Conservation (phyloP, 106 monocot species). For the Dioscorea alata region DNA sequence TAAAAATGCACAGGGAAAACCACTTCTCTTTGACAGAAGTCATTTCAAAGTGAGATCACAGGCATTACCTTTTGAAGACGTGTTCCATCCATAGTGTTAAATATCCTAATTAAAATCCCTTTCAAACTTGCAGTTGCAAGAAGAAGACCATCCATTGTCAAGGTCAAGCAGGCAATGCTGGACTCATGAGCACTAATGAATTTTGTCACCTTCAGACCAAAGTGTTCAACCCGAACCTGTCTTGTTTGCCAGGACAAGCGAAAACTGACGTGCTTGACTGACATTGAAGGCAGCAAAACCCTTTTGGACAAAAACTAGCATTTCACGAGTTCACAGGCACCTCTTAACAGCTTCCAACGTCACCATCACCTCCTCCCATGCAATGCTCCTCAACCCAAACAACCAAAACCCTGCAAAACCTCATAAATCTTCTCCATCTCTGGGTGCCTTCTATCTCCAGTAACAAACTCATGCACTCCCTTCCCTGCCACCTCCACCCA, state of each 20-base stretch:
- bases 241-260: slow-evolving; percentile 82
- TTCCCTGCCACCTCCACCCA: slow-evolving; percentile 59
- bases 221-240: slow-evolving; percentile 80
- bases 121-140: slow-evolving; percentile 92
- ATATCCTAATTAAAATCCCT: slow-evolving; percentile 81
- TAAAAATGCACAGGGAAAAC: background rate
- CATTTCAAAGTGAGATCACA: too few species aligned
- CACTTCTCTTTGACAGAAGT: too few species aligned
- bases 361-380: background rate
- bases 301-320: slow-evolving; percentile 26
- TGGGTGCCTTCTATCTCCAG: slow-evolving; percentile 34
- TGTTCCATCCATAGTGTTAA: slow-evolving; percentile 93
- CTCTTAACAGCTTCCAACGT: too few species aligned
- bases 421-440: slow-evolving; percentile 28
- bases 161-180: slow-evolving; percentile 57
- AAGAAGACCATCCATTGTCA: slow-evolving; percentile 82
- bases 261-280: slow-evolving; percentile 67
- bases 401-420: slow-evolving; percentile 25
- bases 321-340: too few species aligned
- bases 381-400: slow-evolving; percentile 34
- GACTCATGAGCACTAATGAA: slow-evolving; percentile 84
- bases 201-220: slow-evolving; percentile 80
- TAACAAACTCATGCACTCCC: slow-evolving; percentile 40
- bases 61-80: slow-evolving; percentile 75
- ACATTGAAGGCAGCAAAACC: slow-evolving; percentile 81